These are phyloP conservation scores for Trypanosoma brucei DNA, from an alignment of 208 protist genomes.

Conservation along the genomic window DNA sequence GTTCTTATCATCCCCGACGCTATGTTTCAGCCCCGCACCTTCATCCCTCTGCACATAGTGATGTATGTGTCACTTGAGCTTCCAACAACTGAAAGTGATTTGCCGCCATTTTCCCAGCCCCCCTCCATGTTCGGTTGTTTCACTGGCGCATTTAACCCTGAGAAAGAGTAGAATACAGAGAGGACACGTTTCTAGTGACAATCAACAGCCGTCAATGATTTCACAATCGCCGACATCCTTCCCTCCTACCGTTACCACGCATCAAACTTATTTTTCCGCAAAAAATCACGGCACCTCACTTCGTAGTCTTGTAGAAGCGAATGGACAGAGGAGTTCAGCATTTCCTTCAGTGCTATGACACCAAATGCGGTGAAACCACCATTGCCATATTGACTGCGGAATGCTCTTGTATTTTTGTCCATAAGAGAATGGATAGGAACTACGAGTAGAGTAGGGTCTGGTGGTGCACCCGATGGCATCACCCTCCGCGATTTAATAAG, in stretches of 20 bases:
- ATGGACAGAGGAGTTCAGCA: slow-evolving; percentile 4
- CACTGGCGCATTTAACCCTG: too few relatives aligned
- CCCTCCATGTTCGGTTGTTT: too few relatives aligned
- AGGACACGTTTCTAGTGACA: neutral
- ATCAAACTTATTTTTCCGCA: slow-evolving; percentile 4
- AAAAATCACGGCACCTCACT: slow-evolving; percentile 13
- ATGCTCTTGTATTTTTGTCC: neutral
- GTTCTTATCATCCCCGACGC: too few relatives aligned
- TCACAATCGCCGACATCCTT: neutral
- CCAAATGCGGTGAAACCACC: slow-evolving; percentile 3
- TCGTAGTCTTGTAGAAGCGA: slow-evolving; percentile 17
- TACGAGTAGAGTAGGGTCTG: neutral
- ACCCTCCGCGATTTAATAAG: neutral
- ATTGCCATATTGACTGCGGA: neutral
- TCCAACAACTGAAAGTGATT: too few relatives aligned
- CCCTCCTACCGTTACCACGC: neutral
- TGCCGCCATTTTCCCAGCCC: too few relatives aligned
- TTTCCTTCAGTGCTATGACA: neutral
- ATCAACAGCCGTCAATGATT: neutral
- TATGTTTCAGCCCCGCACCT: too few relatives aligned
- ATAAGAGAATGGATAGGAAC: neutral
- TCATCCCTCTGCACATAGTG: too few relatives aligned
- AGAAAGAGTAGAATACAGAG: too few relatives aligned
- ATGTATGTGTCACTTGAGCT: too few relatives aligned
- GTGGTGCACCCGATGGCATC: neutral